Base-by-base conservation (phyloP, 2,329 filamentous ascomycete species). In the Hawksworthiomyces lignivorus region DNA sequence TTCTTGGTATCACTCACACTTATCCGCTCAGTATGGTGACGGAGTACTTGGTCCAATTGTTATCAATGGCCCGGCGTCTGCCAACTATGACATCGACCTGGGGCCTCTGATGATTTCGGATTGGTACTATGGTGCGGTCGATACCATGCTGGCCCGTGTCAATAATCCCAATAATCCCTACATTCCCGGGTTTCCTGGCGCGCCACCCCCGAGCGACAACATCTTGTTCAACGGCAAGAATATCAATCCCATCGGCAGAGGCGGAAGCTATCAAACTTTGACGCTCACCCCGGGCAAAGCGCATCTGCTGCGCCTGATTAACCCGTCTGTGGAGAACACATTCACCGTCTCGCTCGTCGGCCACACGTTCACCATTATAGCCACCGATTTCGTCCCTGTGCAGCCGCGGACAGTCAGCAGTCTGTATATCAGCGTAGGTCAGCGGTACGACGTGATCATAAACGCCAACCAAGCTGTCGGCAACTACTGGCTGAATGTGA, bases 51-150 rank as follows among this genome's bases (percentile, higher is more conserved):
- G 75, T 2, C 55, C 67, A 1, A 68, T 79, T 24, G 54, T 73
- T 24, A 67, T 75, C 40, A 57, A 70, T 37, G 72, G 71, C 0
- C 71, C 71, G 2, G 60, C 65, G 0, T 61, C 63, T 7, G 63
- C 63, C 31, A 63, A 71, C 51, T 75, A 73, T 50, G 73, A 78
- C 43, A 58, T 69, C 30, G 74, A 78, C 48, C 61, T 76, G 0
- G 74, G 73, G 5, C 44, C 46, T 3, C n/a, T 41, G 7, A 9
- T 45, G 18, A 54, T 83, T 6, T 72, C 68, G 14, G 79, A 82
- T 51, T 82, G 70, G 64, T 73, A 72, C 55, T 64, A 70, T 34
- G 44, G 21, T 8, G 40, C n/a, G 5, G 45, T 42, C 9, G 59
- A 62, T 45, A 46, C 46, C 14, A 47, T 59, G 24, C 45, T 51